Evolutionary conservation across 768 basidiomycete species (phyloP).

Genomic region (Lactarius vividus): DNA sequence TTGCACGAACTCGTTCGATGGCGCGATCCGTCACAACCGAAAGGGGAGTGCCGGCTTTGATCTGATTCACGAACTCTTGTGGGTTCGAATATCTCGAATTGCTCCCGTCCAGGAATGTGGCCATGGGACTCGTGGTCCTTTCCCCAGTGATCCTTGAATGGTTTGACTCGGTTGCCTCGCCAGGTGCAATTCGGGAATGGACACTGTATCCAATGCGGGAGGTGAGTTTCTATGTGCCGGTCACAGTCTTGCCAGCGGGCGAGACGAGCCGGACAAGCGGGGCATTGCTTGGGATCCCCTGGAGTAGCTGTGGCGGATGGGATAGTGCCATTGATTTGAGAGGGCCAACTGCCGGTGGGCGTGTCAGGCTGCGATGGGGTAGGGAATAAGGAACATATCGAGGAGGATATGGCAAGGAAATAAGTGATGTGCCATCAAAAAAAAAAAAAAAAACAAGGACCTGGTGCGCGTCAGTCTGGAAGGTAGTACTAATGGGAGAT

Average conservation of each 20-base stretch:
- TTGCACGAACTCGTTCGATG: neutral
- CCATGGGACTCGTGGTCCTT: neutral
- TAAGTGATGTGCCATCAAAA: too few species aligned
- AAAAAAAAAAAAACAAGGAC: neutral
- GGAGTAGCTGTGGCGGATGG: neutral
- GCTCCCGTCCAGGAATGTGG: too few species aligned
- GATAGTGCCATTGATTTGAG: neutral
- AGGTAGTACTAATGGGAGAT: neutral
- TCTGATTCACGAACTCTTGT: neutral
- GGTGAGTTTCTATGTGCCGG: neutral
- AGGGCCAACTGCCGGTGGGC: neutral
- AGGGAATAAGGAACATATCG: too few species aligned
- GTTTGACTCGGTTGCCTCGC: neutral
- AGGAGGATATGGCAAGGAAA: too few species aligned
- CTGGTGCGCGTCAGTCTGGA: neutral
- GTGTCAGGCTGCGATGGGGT: too few species aligned
- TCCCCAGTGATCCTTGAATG: neutral
- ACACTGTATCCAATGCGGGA: conserved; percentile 5
- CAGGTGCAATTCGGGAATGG: neutral
- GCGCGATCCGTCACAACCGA: neutral
- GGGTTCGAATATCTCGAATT: conserved; percentile 1
- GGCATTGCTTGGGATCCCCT: neutral
- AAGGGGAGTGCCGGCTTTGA: neutral
- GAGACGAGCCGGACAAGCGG: neutral
- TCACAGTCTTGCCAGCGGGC: neutral